Evolutionary conservation across 2,329 filamentous ascomycete species (phyloP).

Genomic region (Fusarium subtropicale): DNA sequence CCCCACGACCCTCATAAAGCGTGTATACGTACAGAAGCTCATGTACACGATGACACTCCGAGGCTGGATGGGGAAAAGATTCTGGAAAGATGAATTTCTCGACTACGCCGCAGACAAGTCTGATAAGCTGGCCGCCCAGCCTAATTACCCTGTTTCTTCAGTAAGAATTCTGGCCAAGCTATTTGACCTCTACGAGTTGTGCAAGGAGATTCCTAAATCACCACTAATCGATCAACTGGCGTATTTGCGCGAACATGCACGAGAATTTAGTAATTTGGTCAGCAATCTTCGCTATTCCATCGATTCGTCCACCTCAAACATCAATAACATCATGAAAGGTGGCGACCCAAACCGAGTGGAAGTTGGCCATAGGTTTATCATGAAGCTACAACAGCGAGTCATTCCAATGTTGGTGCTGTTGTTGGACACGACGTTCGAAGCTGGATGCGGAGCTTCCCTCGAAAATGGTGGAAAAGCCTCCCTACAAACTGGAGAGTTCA

Average conservation of each 20-base stretch:
- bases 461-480: background rate
- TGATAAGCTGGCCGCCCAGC: background rate
- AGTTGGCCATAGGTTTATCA: constrained; percentile 7
- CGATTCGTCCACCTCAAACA: constrained; percentile 7
- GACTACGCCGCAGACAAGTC: constrained; percentile 3
- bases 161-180: constrained; percentile 29
- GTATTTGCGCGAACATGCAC: constrained; percentile 25
- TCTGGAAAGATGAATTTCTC: constrained; percentile 25
- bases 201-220: constrained; percentile 26
- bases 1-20: constrained; percentile 16
- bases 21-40: constrained; percentile 16
- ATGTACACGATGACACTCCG: constrained; percentile 7
- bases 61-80: constrained; percentile 25
- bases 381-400: constrained; percentile 32
- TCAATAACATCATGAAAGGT: constrained; percentile 11
- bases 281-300: constrained; percentile 23
- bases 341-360: background rate
- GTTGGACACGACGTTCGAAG: constrained; percentile 40
- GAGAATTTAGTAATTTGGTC: constrained; percentile 9
- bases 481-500: constrained; percentile 35
- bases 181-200: constrained; percentile 27
- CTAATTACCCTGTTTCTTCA: constrained; percentile 1
- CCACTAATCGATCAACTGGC: constrained; percentile 25
- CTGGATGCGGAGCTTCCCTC: constrained; percentile 15
- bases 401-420: constrained; percentile 46